Percentiles rank a stretch among this genome's conserved stretches.
Evolutionary conservation across 495 filamentous ascomycete genomes (phyloP).

Genomic region (Oleoguttula mirabilis): DNA sequence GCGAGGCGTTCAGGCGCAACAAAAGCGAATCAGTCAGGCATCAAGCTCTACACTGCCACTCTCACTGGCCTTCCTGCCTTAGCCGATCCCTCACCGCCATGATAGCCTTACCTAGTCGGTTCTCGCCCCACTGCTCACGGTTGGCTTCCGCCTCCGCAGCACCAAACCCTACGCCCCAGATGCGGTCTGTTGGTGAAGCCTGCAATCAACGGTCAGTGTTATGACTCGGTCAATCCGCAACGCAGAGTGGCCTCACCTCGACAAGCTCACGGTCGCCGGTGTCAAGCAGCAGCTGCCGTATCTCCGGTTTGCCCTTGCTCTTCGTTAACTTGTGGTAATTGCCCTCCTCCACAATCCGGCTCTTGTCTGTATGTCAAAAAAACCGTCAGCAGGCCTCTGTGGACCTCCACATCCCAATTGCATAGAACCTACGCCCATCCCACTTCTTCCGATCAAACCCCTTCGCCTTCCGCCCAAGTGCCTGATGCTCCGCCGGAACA

Average conservation of each 20-base stretch:
- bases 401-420: not conserved
- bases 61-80: constrained; percentile 19
- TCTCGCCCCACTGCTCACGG: constrained; percentile 49
- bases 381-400: not conserved
- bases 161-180: constrained; percentile 57
- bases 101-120: constrained; percentile 52
- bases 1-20: constrained; percentile 7
- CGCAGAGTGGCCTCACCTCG: constrained; percentile 37
- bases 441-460: constrained; percentile 44
- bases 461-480: constrained; percentile 42
- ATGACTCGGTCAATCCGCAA: not conserved
- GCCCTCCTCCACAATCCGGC: constrained; percentile 38
- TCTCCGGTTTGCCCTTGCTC: constrained; percentile 20
- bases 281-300: constrained; percentile 37
- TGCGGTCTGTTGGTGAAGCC: constrained; percentile 44
- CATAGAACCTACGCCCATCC: constrained; percentile 28
- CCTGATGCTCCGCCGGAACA: constrained; percentile 33
- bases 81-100: constrained; percentile 38
- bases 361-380: constrained; percentile 30
- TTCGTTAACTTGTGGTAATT: constrained; percentile 20
- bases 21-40: not conserved
- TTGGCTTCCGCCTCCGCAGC: constrained; percentile 36
- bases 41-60: not conserved
- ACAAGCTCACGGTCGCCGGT: constrained; percentile 51
- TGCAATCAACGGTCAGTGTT: constrained; percentile 17